Conservation (phyloP, 2,329 filamentous ascomycete species). For the Arthrobotrys sinensis region DNA sequence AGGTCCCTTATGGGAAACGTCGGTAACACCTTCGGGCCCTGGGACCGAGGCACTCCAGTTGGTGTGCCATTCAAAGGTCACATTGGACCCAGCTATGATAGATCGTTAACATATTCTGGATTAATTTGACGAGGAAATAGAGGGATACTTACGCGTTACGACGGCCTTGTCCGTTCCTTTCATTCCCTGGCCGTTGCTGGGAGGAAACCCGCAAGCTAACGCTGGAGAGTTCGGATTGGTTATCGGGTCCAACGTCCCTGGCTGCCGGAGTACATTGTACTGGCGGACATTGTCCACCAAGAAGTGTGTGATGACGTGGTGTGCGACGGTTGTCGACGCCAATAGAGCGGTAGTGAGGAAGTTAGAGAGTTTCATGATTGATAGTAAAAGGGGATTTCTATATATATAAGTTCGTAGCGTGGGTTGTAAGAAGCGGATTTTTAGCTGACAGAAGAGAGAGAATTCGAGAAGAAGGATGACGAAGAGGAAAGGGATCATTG, state of each 20-base stretch:
- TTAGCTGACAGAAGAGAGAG: too few species aligned
- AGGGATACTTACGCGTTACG: constrained; percentile 26
- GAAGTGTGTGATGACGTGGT: constrained; percentile 46
- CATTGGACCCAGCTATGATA: constrained; percentile 35
- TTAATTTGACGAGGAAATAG: neutral
- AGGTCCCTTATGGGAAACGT: constrained; percentile 46
- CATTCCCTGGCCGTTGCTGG: constrained; percentile 30
- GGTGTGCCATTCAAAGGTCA: constrained; percentile 57
- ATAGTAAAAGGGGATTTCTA: neutral
- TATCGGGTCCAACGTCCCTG: constrained; percentile 47
- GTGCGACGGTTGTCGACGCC: constrained; percentile 2
- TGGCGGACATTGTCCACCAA: constrained; percentile 40
- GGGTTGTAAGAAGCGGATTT: too few species aligned
- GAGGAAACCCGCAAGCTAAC: constrained; percentile 41
- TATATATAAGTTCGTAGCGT: constrained; percentile 4
- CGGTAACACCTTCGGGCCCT: constrained; percentile 47
- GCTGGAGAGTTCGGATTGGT: constrained; percentile 12
- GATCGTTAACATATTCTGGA: constrained; percentile 9
- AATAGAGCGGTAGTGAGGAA: constrained; percentile 1
- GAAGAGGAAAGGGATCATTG: too few species aligned
- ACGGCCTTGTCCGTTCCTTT: constrained; percentile 22
- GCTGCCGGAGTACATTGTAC: constrained; percentile 46
- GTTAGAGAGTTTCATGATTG: constrained; percentile 4
- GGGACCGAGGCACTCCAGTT: constrained; percentile 40
- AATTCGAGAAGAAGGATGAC: too few species aligned